phyloP scores from a whole-genome alignment of 1,284 basidiomycete genomes.

The Cutaneotrichosporon mucoides region DNA sequence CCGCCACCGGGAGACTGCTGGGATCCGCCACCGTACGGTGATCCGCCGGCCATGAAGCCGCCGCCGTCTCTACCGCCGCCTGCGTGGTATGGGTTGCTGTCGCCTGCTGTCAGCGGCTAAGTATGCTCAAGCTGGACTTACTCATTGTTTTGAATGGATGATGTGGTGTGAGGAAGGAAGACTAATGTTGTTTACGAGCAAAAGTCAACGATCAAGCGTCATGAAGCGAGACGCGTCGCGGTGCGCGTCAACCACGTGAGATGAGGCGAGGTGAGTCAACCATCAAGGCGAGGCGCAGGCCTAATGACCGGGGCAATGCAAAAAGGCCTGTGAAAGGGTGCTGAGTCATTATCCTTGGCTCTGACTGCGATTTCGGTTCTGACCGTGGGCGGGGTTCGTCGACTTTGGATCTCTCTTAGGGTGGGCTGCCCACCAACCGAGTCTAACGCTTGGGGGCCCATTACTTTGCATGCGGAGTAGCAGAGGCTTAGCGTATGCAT shows the following conservation, averaged over 20 bases:
- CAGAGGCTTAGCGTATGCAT: background rate
- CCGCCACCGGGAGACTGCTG: conserved; percentile 39
- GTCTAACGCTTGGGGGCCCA: too few species aligned
- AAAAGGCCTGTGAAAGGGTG: too few species aligned
- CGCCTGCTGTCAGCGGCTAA: conserved; percentile 22
- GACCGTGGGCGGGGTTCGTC: too few species aligned
- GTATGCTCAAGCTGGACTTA: background rate
- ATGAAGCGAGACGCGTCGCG: conserved; percentile 12
- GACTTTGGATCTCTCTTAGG: too few species aligned
- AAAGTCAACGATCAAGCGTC: conserved; percentile 7
- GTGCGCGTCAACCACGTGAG: background rate
- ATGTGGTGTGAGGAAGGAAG: too few species aligned
- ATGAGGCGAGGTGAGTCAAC: conserved; percentile 8
- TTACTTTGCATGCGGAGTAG: too few species aligned
- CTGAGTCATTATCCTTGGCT: too few species aligned
- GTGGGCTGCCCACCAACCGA: too few species aligned
- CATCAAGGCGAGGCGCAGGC: too few species aligned
- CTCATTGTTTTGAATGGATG: conserved; percentile 8
- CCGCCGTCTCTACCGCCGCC: conserved; percentile 31
- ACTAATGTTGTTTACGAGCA: background rate
- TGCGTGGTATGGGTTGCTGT: conserved; percentile 44
- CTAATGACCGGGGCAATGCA: too few species aligned
- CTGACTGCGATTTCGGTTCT: too few species aligned
- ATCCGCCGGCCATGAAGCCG: conserved; percentile 33
- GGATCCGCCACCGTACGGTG: conserved; percentile 28